Evolutionary conservation across 768 basidiomycete genomes (phyloP).

Genomic region (Lactifluus hygrophoroides): DNA sequence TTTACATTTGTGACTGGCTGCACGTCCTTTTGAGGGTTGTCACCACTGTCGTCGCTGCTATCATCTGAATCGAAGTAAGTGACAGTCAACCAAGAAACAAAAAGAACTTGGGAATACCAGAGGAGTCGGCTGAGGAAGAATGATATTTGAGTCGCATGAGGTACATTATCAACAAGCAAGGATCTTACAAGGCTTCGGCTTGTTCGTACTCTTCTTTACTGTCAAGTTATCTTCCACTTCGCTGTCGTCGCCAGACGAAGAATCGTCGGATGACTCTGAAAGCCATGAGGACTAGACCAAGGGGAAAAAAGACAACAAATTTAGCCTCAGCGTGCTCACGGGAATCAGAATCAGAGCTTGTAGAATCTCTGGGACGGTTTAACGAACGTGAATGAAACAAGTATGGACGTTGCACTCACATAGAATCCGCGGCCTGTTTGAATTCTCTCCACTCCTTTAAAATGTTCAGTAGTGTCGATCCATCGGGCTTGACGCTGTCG

Average conservation of each 20-base stretch:
- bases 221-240: background rate
- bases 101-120: background rate
- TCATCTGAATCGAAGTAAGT: slow-evolving; percentile 1
- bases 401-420: slow-evolving; percentile 3
- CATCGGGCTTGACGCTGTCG: slow-evolving; percentile 39
- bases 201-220: slow-evolving; percentile 1
- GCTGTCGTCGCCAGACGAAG: slow-evolving; percentile 16
- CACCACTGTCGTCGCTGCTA: background rate
- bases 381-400: background rate
- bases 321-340: background rate
- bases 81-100: background rate
- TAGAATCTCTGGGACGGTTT: slow-evolving; percentile 1
- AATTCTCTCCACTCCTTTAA: slow-evolving; percentile 52
- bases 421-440: slow-evolving; percentile 6
- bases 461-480: slow-evolving; percentile 55
- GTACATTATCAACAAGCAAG: slow-evolving; percentile 6
- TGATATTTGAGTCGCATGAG: background rate
- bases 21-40: background rate
- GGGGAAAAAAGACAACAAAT: slow-evolving; percentile 2
- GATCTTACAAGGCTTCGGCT: slow-evolving; percentile 3
- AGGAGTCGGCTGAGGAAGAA: slow-evolving; percentile 1
- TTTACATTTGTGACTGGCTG: background rate
- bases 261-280: slow-evolving; percentile 22
- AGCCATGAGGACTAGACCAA: background rate
- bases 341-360: slow-evolving; percentile 22